phyloP scores from a whole-genome alignment of 1,139 yeast species.

The Magnusiomyces paraingens region DNA sequence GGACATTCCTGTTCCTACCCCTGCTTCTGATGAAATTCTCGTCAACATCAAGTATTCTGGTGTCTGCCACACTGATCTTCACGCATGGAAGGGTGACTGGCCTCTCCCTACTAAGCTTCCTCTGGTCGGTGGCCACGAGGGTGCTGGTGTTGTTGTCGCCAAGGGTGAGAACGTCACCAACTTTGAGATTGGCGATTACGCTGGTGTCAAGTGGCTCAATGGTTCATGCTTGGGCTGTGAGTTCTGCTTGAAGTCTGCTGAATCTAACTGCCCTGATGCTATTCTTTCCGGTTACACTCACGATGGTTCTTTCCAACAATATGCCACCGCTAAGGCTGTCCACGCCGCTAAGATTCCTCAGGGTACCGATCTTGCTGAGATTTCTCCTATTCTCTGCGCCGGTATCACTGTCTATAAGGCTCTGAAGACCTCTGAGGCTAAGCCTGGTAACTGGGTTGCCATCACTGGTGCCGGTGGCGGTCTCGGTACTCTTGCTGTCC shows the following conservation, averaged over 20 bases:
- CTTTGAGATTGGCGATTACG: constrained; percentile 68
- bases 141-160: constrained; percentile 76
- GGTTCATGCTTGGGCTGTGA: constrained; percentile 71
- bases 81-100: constrained; percentile 53
- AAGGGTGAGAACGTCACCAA: constrained; percentile 61
- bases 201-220: constrained; percentile 68
- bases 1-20: constrained; percentile 29
- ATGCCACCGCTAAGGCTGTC: constrained; percentile 78
- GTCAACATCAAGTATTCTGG: constrained; percentile 32
- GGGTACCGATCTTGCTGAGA: constrained; percentile 64
- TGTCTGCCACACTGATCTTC: constrained; percentile 36
- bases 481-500: constrained; percentile 72
- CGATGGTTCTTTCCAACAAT: constrained; percentile 81
- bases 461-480: constrained; percentile 86
- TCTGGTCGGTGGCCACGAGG: constrained; percentile 79
- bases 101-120: constrained; percentile 59
- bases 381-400: constrained; percentile 74
- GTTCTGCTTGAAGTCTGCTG: constrained; percentile 59
- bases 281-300: constrained; percentile 73
- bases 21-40: constrained; percentile 25
- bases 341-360: constrained; percentile 75
- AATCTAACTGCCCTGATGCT: constrained; percentile 62
- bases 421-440: constrained; percentile 57
- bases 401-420: constrained; percentile 86
- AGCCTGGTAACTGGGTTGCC: constrained; percentile 74